A percentile compares a stretch with the other conserved stretches of the same genome.
These are phyloP conservation scores for Tothia fuscella DNA, from an alignment of 2,329 filamentous ascomycete species.

Conservation along the genomic window DNA sequence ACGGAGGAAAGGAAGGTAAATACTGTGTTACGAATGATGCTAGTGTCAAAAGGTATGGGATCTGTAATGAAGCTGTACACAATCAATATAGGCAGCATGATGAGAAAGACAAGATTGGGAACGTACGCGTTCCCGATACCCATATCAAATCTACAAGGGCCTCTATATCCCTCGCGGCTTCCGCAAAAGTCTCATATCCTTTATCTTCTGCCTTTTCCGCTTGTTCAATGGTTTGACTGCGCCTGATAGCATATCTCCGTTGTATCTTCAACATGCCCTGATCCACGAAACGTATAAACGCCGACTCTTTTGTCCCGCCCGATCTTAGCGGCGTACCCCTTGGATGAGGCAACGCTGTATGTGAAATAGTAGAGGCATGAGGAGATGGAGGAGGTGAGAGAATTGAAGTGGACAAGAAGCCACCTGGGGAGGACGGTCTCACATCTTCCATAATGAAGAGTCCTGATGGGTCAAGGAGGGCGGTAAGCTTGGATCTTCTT, in stretches of 20 bases:
- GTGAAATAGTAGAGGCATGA: constrained; percentile 15
- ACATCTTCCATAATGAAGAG: too few relatives aligned
- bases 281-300: constrained; percentile 46
- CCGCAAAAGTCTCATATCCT: constrained; percentile 51
- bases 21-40: constrained; percentile 62
- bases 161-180: constrained; percentile 64
- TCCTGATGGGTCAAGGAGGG: too few relatives aligned
- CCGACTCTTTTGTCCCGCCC: constrained; percentile 46
- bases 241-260: constrained; percentile 40
- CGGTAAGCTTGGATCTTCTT: too few relatives aligned
- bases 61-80: constrained; percentile 57
- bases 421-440: too few relatives aligned
- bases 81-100: background rate
- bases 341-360: constrained; percentile 38
- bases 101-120: background rate
- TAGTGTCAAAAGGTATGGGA: constrained; percentile 70
- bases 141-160: constrained; percentile 68
- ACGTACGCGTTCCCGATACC: constrained; percentile 75
- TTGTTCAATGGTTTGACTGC: constrained; percentile 2
- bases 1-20: constrained; percentile 58
- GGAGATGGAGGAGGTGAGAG: constrained; percentile 39
- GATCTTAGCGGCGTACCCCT: constrained; percentile 40
- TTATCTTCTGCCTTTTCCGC: background rate
- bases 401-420: constrained; percentile 7
- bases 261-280: constrained; percentile 38